Evolutionary conservation across 1,284 basidiomycete species (phyloP).

Genomic region (Irpex lacteus): DNA sequence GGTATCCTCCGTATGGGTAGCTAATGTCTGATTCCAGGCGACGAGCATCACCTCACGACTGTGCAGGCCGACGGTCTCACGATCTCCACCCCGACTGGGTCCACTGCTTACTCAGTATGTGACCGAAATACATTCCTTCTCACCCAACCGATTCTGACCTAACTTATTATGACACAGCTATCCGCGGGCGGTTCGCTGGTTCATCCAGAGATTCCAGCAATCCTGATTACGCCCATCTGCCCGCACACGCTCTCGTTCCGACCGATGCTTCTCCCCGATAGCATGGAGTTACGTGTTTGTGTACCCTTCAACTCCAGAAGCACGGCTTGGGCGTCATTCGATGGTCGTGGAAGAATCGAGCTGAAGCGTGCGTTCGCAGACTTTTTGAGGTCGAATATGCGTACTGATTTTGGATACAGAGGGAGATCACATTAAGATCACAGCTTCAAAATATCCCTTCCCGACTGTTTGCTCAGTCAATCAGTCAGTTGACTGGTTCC

Average conservation of each 20-base stretch:
- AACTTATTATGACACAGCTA: conserved; percentile 45
- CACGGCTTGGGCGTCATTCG: conserved; percentile 99
- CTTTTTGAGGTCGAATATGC: background rate
- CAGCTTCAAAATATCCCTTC: conserved; percentile 97
- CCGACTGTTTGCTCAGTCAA: conserved; percentile 98
- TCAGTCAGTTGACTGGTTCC: conserved; percentile 98
- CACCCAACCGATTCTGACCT: conserved; percentile 7
- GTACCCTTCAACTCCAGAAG: conserved; percentile 98
- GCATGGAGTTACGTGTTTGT: conserved; percentile 97
- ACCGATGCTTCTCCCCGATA: conserved; percentile 97
- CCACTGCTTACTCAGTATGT: conserved; percentile 94
- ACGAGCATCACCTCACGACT: conserved; percentile 99
- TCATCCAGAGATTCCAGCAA: conserved; percentile 96
- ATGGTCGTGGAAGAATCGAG: conserved; percentile 95
- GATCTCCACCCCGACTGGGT: conserved; percentile 96
- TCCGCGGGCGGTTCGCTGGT: conserved; percentile 98
- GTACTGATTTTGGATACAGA: conserved; percentile 48
- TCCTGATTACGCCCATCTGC: conserved; percentile 97
- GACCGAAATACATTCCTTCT: background rate
- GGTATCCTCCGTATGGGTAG: background rate
- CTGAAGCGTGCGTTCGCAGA: conserved; percentile 69
- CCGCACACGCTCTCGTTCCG: conserved; percentile 98
- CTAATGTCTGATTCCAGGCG: conserved; percentile 51
- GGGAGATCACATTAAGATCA: conserved; percentile 99
- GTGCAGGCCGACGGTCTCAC: conserved; percentile 98